These are phyloP conservation scores for Zoysia pacifica DNA, from an alignment of 176 grass and related monocot genomes.

Conservation along the genomic window DNA sequence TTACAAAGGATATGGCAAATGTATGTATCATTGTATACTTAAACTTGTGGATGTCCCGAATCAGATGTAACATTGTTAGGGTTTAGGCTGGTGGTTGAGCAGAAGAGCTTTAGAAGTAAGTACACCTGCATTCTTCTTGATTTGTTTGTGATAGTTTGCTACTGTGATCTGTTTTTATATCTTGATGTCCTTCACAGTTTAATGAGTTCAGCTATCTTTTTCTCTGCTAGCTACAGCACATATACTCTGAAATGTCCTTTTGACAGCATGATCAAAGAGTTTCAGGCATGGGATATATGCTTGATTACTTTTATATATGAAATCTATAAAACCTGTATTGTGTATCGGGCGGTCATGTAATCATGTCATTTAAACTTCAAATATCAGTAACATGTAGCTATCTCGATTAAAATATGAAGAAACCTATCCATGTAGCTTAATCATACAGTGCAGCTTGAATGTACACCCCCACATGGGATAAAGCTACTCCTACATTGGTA, in stretches of 20 bases:
- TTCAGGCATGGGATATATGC: not conserved
- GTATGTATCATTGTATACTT: not conserved
- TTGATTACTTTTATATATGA: not conserved
- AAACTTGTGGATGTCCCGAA: not conserved
- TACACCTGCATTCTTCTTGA: not conserved
- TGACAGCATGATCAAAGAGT: not conserved
- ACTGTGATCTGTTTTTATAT: not conserved
- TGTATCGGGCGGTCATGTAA: not conserved
- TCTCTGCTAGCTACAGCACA: not conserved
- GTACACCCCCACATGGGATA: not conserved
- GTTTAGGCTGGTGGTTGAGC: constrained; percentile 5
- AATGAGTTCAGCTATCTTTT: not conserved
- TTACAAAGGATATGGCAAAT: not conserved
- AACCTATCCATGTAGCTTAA: not conserved
- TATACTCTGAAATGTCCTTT: not conserved
- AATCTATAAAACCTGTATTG: not conserved
- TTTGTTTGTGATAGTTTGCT: not conserved
- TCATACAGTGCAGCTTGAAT: not conserved
- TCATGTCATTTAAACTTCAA: not conserved
- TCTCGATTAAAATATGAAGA: not conserved
- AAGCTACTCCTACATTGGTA: not conserved
- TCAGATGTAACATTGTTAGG: not conserved
- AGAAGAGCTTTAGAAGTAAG: not conserved
- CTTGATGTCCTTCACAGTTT: not conserved
- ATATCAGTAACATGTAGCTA: not conserved